Evolutionary conservation across 177 flowering plant genomes (phyloP).

Genomic region (Vitis hybrid): DNA sequence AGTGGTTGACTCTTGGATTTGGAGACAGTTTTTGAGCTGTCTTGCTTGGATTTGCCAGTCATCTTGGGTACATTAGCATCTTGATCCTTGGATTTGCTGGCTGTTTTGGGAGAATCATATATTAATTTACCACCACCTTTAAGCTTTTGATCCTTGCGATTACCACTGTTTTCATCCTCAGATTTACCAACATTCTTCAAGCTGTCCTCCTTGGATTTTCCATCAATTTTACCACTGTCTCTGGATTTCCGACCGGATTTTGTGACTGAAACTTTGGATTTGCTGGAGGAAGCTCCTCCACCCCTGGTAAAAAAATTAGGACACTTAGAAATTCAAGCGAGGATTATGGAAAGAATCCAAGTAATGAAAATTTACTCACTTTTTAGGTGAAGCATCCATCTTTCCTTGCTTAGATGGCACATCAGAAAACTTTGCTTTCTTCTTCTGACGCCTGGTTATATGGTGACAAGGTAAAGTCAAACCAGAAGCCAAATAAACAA

Average conservation of each 20-base stretch:
- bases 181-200: neutral
- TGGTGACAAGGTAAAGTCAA: neutral
- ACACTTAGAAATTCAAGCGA: neutral
- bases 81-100: neutral
- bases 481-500: neutral
- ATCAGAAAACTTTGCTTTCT: conserved; percentile 43
- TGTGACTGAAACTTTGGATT: conserved; percentile 28
- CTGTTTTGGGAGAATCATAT: neutral
- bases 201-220: conserved; percentile 21
- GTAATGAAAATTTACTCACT: conserved; percentile 27
- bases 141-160: neutral
- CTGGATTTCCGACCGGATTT: conserved; percentile 20
- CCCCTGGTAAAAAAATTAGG: conserved; percentile 19
- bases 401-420: conserved; percentile 33
- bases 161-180: neutral
- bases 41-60: conserved; percentile 12
- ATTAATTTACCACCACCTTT: conserved; percentile 3
- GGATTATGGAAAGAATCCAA: neutral
- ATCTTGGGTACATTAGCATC: neutral
- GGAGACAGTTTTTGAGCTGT: conserved; percentile 13
- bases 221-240: conserved; percentile 18
- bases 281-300: conserved; percentile 42
- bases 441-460: conserved; percentile 40
- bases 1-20: conserved; percentile 26
- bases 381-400: conserved; percentile 35